Conservation (phyloP, 2,329 filamentous ascomycete genomes). For the Epichloe aotearoae region DNA sequence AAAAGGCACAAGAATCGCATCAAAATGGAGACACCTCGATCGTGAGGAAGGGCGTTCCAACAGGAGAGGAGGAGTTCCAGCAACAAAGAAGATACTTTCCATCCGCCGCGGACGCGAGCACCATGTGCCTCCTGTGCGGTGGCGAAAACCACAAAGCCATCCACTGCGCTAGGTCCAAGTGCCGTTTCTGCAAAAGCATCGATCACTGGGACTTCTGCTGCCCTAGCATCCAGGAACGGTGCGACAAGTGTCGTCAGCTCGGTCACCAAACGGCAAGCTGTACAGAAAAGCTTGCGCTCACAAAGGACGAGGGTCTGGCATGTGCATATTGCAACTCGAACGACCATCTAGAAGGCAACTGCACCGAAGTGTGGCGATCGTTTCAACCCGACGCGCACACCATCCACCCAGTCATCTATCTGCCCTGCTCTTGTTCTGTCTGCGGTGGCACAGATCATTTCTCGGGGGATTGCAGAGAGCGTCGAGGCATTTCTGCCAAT, state of each 20-base stretch:
- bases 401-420: conserved; percentile 33
- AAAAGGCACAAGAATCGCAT: background rate
- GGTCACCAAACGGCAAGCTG: conserved; percentile 44
- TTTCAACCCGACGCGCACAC: conserved; percentile 29
- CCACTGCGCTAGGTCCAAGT: conserved; percentile 32
- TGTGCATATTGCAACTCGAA: conserved; percentile 47
- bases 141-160: conserved; percentile 30
- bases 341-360: conserved; percentile 46
- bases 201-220: conserved; percentile 39
- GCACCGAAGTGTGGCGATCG: conserved; percentile 47
- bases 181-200: conserved; percentile 32
- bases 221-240: conserved; percentile 33
- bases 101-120: conserved; percentile 26
- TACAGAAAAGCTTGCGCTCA: conserved; percentile 38
- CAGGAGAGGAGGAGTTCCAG: conserved; percentile 20
- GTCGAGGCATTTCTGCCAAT: conserved; percentile 13
- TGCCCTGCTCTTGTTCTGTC: conserved; percentile 40
- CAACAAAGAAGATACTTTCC: conserved; percentile 39
- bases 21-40: conserved; percentile 4
- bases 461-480: conserved; percentile 37
- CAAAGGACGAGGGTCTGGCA: conserved; percentile 38
- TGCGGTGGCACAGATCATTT: conserved; percentile 44
- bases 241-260: conserved; percentile 46
- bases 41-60: conserved; percentile 13
- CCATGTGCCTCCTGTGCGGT: conserved; percentile 40